Evolutionary conservation across 352 stramenopile genomes (phyloP), one percentile per base, ranked within the genome.

Genomic region (Proteromonas lacertae): DNA sequence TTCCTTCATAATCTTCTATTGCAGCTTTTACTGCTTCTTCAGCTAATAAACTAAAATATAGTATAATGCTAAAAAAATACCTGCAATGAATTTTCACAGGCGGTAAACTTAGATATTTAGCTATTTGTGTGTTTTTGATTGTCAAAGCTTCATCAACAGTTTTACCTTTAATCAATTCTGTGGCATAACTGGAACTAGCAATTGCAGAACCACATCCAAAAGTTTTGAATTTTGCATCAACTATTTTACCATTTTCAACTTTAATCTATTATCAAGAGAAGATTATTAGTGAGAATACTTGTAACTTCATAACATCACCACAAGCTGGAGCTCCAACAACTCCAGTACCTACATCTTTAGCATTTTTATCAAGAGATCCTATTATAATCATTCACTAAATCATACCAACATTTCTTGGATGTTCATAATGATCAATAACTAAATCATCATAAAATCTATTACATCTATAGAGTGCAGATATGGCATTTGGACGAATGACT

Each of bases 371-470:
- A 38, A 96, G 64, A 20, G 76, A 89, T n/a, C n/a, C n/a, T n/a
- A n/a, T n/a, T n/a, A n/a, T n/a, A n/a, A n/a, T n/a, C n/a, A n/a
- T n/a, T n/a, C n/a, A n/a, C n/a, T n/a, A n/a, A n/a, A n/a, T n/a
- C n/a, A n/a, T n/a, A 36, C 68, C 69, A 4, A 98, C 86, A 59
- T 98, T 96, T 47, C 81, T 69, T 37, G 86, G 86, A 60, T 94
- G 94, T 59, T 98, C 86, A 55, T 96, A 98, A 60, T 98, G 86
- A 54, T 96, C 84, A 25, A 98, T 88, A 45, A 98, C 83, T 52
- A 91, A 92, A 43, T 95, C 78, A 56, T 95, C 82, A 59, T 98
- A 98, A 48, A 59, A 48, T 28, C 71, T n/a, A n/a, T n/a, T n/a
- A n/a, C n/a, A n/a, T n/a, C n/a, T n/a, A n/a, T n/a, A n/a, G n/a